Conservation (phyloP, 805 yeast species). For the Zygosaccharomyces lentus region DNA sequence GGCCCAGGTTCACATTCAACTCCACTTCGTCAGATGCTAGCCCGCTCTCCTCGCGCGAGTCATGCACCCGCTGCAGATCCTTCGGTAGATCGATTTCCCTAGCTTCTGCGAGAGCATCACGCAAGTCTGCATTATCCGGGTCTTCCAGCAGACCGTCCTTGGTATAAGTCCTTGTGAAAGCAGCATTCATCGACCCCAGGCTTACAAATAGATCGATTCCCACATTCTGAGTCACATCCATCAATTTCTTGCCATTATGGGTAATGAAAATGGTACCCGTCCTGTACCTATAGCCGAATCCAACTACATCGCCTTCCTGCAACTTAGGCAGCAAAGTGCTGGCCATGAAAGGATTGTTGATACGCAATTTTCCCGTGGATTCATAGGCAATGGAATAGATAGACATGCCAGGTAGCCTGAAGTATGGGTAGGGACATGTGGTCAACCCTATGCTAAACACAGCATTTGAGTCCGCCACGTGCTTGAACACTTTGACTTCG, state of each 20-base stretch:
- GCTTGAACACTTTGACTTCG: slow-evolving; percentile 51
- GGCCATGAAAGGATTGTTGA: slow-evolving; percentile 55
- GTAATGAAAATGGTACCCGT: slow-evolving; percentile 88
- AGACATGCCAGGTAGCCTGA: slow-evolving; percentile 69
- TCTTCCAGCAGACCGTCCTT: slow-evolving; percentile 35
- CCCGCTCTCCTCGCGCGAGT: slow-evolving; percentile 17
- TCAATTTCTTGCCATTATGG: slow-evolving; percentile 82
- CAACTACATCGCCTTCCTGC: slow-evolving; percentile 85
- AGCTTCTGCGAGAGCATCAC: slow-evolving; percentile 26
- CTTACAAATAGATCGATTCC: slow-evolving; percentile 42
- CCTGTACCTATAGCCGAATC: slow-evolving; percentile 80
- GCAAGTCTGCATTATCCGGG: slow-evolving; percentile 32
- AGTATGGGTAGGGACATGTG: slow-evolving; percentile 71
- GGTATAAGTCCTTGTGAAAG: slow-evolving; percentile 37
- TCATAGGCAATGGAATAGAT: slow-evolving; percentile 70
- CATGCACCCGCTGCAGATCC: slow-evolving; percentile 25
- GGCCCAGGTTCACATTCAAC: slow-evolving; percentile 69
- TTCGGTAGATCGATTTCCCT: slow-evolving; percentile 22
- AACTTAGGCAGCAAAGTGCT: slow-evolving; percentile 41
- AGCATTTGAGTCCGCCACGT: slow-evolving; percentile 37
- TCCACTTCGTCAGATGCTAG: slow-evolving; percentile 32
- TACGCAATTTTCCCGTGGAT: slow-evolving; percentile 63
- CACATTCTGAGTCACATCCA: slow-evolving; percentile 73
- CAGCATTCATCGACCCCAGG: slow-evolving; percentile 38
- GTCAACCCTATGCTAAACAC: slow-evolving; percentile 62